phyloP scores from a whole-genome alignment of 1,284 basidiomycete genomes.

The Microbotryum silenes-acaulis region DNA sequence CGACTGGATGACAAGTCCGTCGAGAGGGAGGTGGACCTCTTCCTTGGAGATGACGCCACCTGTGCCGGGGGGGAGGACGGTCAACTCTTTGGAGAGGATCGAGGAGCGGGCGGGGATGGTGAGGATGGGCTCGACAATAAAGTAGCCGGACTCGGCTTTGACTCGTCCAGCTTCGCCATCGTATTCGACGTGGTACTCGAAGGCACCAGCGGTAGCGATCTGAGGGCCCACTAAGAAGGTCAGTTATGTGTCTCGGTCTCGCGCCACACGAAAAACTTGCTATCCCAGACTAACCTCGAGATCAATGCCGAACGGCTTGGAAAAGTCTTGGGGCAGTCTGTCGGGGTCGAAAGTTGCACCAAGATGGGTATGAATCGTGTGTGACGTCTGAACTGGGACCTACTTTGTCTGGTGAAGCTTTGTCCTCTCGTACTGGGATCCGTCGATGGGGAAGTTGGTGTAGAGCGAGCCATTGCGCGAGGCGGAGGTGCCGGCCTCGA shows the following conservation, averaged over 20 bases:
- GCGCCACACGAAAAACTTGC: not conserved
- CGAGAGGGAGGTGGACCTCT: slow-evolving; percentile 62
- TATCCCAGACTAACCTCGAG: slow-evolving; percentile 49
- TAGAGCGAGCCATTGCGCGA: slow-evolving; percentile 81
- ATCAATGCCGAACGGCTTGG: slow-evolving; percentile 82
- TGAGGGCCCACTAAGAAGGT: not conserved
- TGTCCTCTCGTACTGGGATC: slow-evolving; percentile 70
- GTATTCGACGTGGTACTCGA: slow-evolving; percentile 87
- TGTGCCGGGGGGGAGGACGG: slow-evolving; percentile 29
- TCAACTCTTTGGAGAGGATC: slow-evolving; percentile 56
- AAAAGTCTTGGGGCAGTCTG: slow-evolving; percentile 70
- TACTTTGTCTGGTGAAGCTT: slow-evolving; percentile 69
- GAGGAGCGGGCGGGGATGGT: slow-evolving; percentile 60
- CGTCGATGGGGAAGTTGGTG: slow-evolving; percentile 90
- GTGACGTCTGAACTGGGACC: slow-evolving; percentile 36
- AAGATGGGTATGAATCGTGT: no score
- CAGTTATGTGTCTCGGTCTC: not conserved
- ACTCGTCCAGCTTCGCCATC: slow-evolving; percentile 54
- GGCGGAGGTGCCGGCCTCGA: slow-evolving; percentile 80
- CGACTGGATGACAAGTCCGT: slow-evolving; percentile 76
- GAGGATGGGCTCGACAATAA: slow-evolving; percentile 88
- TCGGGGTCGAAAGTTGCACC: not conserved
- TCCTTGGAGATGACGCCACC: slow-evolving; percentile 50
- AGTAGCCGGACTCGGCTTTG: slow-evolving; percentile 78
- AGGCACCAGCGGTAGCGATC: slow-evolving; percentile 89